Base-by-base conservation (phyloP, 495 filamentous ascomycete species). In the Aspergillus sclerotiicarbonarius region DNA sequence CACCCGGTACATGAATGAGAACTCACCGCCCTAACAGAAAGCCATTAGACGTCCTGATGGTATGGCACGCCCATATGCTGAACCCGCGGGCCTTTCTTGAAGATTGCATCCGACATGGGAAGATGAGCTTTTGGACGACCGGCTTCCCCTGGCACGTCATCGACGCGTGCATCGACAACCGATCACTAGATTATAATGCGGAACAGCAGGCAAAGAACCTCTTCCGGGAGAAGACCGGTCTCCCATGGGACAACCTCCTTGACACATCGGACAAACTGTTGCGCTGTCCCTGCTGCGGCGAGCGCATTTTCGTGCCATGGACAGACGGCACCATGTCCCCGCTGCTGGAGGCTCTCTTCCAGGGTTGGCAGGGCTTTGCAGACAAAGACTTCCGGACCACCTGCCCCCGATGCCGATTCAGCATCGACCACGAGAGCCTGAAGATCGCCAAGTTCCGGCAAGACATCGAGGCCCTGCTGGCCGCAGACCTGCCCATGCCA, bases 1-100 rank as follows among this genome's bases (percentile, higher is more conserved):
- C 15, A 7, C 37, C 25, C 13, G 8, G 9, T 8, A 4, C 32
- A 1, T 33, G 58, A 20, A 18, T n/a, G 10, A 31, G 56, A 29
- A 18, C 18, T 18, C 12, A 46, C 56, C 6, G 13, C 12, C 29
- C 48, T 62, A 41, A 60, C 54, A 19, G 30, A 2, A 47, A 20
- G 25, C 13, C 41, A 13, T 2, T 63, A 86, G 91, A 96, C 67
- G 84, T 96, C 3, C 71, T 96, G 45, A 91, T 96, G 90, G 90
- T 95, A 0, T 94, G 89, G 90, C 91, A 96, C 70, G 76, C 88
- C 1, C 89, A 90, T 62, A 86, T 92, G 85, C 81, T 96, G 4
- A 95, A 93, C 60, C 91, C 91, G 2, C 76, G 88, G 29, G 75
- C 76, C 44, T 96, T 86, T 66, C 80, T 91, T 3, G 91, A 96